Base-by-base conservation (phyloP, 257 asterid species). In the Primulina eburnea region DNA sequence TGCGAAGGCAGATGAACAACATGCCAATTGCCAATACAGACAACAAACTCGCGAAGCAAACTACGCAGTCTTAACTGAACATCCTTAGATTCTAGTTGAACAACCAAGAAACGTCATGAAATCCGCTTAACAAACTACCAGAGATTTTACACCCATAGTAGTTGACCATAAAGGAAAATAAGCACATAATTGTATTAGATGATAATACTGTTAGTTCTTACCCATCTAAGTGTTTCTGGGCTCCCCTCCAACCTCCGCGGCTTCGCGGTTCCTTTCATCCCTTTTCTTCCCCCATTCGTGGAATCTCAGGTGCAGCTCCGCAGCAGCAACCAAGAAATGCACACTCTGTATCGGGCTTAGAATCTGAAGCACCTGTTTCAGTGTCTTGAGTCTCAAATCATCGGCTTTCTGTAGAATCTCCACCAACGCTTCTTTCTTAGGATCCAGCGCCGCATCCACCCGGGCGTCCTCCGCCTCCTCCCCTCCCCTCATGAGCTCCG, bases 301-400 rank as follows among this genome's bases (percentile, higher is more conserved):
- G 63, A 85, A 34, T 86, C 94, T 86, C 75, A 88, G 24, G 76
- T 88, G 96, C 74, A 86, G 80, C n/a, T 85, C 86, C 1, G 90
- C 88, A 8, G 92, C 97, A 21, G 96, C 90, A 63, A 88, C 82
- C 84, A 90, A 78, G 85, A 83, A 90, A 77, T 88, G 80, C 29
- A 81, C 84, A 3, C 83, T 81, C 81, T 90, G 94, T 4, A 32
- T 11, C 28, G 87, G 87, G 1, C 47, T 82, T 67, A 85, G 66
- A 9, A 84, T 73, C 0, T 67, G 50, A 1, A 83, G 20, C 6
- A 86, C 74, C 20, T 72, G 67, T 35, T 70, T 82, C 14, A 88
- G 77, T 8, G 96, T 90, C 6, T 67, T 71, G 29, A 90, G 47
- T 83, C 97, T 65, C 18, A 90, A 67, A 11, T 81, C 87, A 79